phyloP scores from a whole-genome alignment of 2,329 filamentous ascomycete genomes.

The Colletotrichum sp. region DNA sequence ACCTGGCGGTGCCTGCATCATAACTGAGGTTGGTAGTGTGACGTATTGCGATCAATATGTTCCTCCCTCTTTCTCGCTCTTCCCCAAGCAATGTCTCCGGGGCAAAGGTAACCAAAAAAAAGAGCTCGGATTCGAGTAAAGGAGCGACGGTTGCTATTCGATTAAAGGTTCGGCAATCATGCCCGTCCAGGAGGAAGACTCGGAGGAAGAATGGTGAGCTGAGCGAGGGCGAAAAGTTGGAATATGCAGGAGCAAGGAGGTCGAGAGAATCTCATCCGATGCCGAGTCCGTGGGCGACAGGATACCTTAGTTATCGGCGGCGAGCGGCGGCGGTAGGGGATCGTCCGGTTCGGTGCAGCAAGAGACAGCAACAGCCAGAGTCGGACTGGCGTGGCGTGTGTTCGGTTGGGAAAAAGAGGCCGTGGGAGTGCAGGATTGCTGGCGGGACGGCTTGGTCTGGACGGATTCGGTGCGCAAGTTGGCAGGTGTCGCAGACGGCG shows the following conservation, averaged over 20 bases:
- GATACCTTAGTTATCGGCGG: neutral
- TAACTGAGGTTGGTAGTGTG: neutral
- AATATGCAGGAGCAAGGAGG: neutral
- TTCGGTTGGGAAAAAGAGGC: neutral
- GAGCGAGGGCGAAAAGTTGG: neutral
- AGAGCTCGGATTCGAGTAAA: neutral
- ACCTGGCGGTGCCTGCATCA: constrained; percentile 57
- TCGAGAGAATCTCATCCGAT: neutral
- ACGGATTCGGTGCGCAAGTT: neutral
- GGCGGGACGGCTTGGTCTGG: neutral
- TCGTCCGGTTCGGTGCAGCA: neutral
- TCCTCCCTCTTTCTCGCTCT: constrained; percentile 3
- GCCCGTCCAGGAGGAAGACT: neutral
- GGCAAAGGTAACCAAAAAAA: neutral
- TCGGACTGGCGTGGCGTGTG: neutral
- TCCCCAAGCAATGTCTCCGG: neutral
- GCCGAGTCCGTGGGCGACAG: neutral
- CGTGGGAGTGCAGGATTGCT: neutral
- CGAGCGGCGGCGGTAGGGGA: neutral
- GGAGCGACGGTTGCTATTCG: neutral
- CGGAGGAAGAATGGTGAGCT: neutral
- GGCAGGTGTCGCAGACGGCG: neutral
- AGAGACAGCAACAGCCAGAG: neutral
- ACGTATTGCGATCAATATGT: neutral
- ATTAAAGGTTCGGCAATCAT: neutral